Conservation (phyloP, 202 grass and related monocot genomes). For the Thinopyrum obtusiflorum region DNA sequence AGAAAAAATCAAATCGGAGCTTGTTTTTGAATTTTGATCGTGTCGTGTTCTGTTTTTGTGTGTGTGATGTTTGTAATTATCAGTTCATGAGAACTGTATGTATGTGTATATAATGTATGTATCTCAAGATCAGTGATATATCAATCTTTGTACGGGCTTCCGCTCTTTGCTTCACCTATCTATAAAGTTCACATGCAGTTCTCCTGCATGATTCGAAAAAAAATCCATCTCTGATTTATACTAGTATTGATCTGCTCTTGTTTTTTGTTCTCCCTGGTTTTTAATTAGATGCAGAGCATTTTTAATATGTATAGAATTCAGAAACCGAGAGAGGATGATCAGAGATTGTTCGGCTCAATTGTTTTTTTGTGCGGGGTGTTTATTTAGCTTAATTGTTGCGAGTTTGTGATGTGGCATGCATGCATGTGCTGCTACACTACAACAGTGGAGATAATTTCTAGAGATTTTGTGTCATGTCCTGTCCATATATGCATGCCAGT, state of each 20-base stretch:
- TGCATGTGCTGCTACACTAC: background rate
- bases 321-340: background rate
- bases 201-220: too few species aligned
- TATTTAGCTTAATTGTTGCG: background rate
- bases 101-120: background rate
- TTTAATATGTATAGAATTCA: background rate
- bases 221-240: too few species aligned
- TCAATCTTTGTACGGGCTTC: background rate
- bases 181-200: too few species aligned
- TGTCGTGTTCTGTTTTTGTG: background rate
- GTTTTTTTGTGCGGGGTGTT: background rate
- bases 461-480: background rate
- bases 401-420: background rate
- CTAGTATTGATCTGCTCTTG: background rate
- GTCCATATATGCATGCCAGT: background rate
- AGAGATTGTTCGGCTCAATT: background rate
- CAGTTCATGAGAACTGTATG: background rate
- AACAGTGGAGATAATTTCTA: background rate
- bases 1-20: background rate
- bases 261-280: background rate
- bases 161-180: too few species aligned
- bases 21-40: slow-evolving; percentile 13
- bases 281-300: background rate
- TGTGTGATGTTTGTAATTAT: background rate
- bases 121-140: slow-evolving; percentile 15